Evolutionary conservation across 345 rosid genomes (phyloP).

Genomic region (Gossypium raimondii): DNA sequence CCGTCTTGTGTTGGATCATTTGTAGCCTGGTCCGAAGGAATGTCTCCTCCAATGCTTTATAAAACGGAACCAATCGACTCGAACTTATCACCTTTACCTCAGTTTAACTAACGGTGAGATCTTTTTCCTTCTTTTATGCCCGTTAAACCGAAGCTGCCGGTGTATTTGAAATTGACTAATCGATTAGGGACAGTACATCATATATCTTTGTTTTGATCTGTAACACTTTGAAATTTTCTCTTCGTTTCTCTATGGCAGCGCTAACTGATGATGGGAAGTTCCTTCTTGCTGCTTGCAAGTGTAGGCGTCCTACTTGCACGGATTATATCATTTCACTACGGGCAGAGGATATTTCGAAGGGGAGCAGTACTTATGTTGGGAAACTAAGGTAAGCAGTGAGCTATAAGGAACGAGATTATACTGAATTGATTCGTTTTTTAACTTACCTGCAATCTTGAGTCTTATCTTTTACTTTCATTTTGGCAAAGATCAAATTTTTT

Average conservation of each 20-base stretch:
- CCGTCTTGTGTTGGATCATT: background rate
- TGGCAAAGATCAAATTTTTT: slow-evolving; percentile 58
- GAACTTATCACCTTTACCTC: slow-evolving; percentile 57
- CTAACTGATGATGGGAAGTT: slow-evolving; percentile 62
- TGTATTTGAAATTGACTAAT: background rate
- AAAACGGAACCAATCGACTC: slow-evolving; percentile 47
- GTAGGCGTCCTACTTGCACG: slow-evolving; percentile 59
- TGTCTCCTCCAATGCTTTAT: slow-evolving; percentile 57
- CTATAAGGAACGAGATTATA: background rate
- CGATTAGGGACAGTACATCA: background rate
- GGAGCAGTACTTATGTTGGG: slow-evolving; percentile 50
- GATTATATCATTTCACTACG: slow-evolving; percentile 53
- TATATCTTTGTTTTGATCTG: background rate
- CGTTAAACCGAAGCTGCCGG: background rate
- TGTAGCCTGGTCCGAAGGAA: slow-evolving; percentile 75
- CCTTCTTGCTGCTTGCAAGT: slow-evolving; percentile 63
- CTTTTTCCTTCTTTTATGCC: slow-evolving; percentile 17
- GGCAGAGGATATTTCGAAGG: slow-evolving; percentile 38
- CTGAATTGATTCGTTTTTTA: background rate
- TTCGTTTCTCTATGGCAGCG: slow-evolving; percentile 32
- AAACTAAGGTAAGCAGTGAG: slow-evolving; percentile 56
- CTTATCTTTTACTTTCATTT: slow-evolving; percentile 10
- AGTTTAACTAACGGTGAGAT: slow-evolving; percentile 55
- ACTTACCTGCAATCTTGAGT: background rate
- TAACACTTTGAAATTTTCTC: no score